Evolutionary conservation across 352 stramenopile species (phyloP).

Genomic region (Phytopythium boreale): DNA sequence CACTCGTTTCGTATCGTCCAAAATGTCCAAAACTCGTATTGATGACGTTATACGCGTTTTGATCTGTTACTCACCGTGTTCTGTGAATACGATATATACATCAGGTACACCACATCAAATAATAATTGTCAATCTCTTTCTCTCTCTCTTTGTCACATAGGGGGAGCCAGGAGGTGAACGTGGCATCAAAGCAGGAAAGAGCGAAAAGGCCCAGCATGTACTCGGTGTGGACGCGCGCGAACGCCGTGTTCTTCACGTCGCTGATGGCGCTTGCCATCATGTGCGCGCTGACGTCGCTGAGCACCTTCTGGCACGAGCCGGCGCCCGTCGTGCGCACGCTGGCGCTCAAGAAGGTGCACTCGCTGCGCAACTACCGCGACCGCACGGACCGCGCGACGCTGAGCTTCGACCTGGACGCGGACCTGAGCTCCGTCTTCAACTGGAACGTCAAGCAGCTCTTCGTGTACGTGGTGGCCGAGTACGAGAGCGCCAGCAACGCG

Average conservation of each 20-base stretch:
- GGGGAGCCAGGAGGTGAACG: neutral
- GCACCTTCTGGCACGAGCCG: constrained; percentile 63
- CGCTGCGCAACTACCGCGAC: constrained; percentile 82
- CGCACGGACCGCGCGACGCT: constrained; percentile 75
- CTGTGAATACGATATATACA: no score
- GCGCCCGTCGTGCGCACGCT: constrained; percentile 56
- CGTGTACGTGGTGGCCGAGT: constrained; percentile 86
- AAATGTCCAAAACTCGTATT: no score
- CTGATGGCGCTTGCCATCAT: constrained; percentile 73
- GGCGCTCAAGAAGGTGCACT: constrained; percentile 67
- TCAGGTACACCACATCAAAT: no score
- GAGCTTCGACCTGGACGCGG: constrained; percentile 82
- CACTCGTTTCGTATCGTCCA: no score
- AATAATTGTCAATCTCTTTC: no score
- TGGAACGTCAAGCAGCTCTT: constrained; percentile 91
- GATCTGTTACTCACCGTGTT: no score
- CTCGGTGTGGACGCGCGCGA: constrained; percentile 83
- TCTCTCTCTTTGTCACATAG: no score
- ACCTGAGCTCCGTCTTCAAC: constrained; percentile 87
- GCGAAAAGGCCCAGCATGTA: constrained; percentile 46
- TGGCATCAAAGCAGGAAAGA: neutral
- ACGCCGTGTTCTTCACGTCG: constrained; percentile 81
- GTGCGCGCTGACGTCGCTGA: constrained; percentile 70
- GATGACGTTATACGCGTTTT: no score
- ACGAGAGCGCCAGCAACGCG: constrained; percentile 56